Evolutionary conservation across 176 grass and related monocot species (phyloP).

Genomic region (Oryza australiensis): DNA sequence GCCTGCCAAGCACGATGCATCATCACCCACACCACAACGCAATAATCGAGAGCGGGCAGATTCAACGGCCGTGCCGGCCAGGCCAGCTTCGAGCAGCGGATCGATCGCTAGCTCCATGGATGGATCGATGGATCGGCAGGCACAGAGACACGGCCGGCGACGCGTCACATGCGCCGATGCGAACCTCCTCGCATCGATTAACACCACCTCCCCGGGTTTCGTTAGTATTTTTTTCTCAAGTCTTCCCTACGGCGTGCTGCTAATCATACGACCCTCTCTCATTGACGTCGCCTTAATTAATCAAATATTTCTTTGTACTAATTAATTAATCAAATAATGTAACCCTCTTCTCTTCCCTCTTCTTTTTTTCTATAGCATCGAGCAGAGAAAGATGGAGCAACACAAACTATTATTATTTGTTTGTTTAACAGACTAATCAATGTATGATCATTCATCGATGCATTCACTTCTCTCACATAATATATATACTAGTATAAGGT

Average conservation of each 20-base stretch:
- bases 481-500: neutral
- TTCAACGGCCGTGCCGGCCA: constrained; percentile 23
- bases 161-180: constrained; percentile 37
- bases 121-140: constrained; percentile 21
- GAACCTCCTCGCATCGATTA: neutral
- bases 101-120: neutral
- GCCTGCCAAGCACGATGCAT: neutral
- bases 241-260: neutral
- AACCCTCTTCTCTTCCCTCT: neutral
- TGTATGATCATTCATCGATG: neutral
- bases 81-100: constrained; percentile 10
- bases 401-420: neutral
- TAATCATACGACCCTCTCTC: neutral
- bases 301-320: neutral
- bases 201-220: neutral
- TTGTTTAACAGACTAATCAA: neutral
- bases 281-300: neutral
- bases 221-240: neutral
- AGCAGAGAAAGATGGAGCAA: neutral
- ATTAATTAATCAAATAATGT: neutral
- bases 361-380: neutral
- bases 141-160: constrained; percentile 42
- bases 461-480: neutral
- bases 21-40: neutral
- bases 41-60: constrained; percentile 43